A percentile compares a stretch with the other conserved stretches of the same genome.
Conservation (phyloP, 2,329 filamentous ascomycete genomes). For the Aspergillus vadensis region DNA sequence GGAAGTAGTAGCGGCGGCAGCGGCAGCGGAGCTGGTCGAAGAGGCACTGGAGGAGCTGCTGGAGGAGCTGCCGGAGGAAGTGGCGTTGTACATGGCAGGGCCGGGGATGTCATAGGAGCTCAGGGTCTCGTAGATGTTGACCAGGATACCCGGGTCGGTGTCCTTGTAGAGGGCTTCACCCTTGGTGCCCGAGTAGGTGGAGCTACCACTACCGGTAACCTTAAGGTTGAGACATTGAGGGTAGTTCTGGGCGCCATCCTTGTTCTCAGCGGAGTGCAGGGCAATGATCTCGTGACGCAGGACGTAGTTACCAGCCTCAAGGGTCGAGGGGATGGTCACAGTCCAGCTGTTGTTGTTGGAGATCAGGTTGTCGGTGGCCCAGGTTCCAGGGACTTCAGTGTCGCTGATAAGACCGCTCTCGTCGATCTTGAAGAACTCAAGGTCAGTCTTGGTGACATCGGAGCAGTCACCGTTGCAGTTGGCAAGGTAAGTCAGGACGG, state of each 20-base stretch:
- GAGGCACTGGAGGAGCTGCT: conserved; percentile 11
- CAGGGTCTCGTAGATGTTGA: conserved; percentile 60
- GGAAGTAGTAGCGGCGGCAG: conserved; percentile 14
- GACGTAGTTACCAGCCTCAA: conserved; percentile 56
- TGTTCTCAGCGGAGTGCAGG: conserved; percentile 50
- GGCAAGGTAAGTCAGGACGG: conserved; percentile 66
- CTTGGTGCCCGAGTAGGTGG: conserved; percentile 49
- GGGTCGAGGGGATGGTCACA: conserved; percentile 50
- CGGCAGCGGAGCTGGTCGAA: conserved; percentile 14
- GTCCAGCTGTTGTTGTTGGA: conserved; percentile 55
- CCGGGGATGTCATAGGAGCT: conserved; percentile 55
- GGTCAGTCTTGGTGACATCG: conserved; percentile 53
- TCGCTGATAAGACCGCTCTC: conserved; percentile 55
- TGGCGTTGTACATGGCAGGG: conserved; percentile 41
- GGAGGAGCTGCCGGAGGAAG: conserved; percentile 22
- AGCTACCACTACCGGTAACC: conserved; percentile 57
- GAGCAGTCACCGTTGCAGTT: conserved; percentile 61
- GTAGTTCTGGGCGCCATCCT: conserved; percentile 57
- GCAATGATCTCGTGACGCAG: conserved; percentile 60
- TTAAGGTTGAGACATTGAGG: conserved; percentile 63
- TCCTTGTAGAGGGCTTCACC: conserved; percentile 60
- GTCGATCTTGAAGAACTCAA: conserved; percentile 67
- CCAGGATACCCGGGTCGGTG: conserved; percentile 58
- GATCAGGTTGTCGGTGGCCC: conserved; percentile 59
- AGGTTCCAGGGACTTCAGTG: conserved; percentile 49